Evolutionary conservation across 2,329 filamentous ascomycete species (phyloP).

Genomic region (Paracoccidioides brasiliensis): DNA sequence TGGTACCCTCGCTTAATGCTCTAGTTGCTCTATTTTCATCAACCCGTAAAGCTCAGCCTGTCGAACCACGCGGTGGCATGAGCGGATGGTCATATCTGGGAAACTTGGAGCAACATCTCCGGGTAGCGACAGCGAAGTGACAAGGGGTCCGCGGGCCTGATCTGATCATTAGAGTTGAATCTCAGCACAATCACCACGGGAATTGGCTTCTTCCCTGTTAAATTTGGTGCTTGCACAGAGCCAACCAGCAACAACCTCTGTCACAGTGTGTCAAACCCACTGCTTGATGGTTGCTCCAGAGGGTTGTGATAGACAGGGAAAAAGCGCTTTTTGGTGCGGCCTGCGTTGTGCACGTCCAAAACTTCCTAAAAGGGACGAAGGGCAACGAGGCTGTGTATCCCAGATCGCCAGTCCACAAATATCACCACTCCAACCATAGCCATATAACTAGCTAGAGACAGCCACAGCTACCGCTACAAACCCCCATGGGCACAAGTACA

Average conservation of each 20-base stretch:
- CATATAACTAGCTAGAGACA: background rate
- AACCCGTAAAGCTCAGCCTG: no score
- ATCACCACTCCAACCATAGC: background rate
- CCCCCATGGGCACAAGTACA: background rate
- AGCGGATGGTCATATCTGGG: background rate
- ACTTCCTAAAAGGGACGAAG: background rate
- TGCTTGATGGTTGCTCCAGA: background rate
- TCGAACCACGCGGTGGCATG: no score
- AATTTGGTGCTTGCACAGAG: background rate
- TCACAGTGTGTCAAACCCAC: background rate
- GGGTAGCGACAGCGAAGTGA: background rate
- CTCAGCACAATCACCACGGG: background rate
- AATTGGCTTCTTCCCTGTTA: background rate
- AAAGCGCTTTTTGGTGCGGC: background rate
- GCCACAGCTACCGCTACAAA: no score
- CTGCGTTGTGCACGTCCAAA: conserved; percentile 1
- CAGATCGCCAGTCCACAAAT: background rate
- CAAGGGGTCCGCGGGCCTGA: background rate
- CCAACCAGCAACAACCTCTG: background rate
- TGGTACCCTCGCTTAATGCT: no score
- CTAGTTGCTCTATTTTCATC: no score
- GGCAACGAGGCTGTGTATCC: background rate
- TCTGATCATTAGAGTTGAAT: background rate
- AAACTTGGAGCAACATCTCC: background rate
- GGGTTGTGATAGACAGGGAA: background rate